These are phyloP conservation scores for Phytophthora chlamydospora DNA, from an alignment of 352 stramenopile genomes.

Conservation along the genomic window DNA sequence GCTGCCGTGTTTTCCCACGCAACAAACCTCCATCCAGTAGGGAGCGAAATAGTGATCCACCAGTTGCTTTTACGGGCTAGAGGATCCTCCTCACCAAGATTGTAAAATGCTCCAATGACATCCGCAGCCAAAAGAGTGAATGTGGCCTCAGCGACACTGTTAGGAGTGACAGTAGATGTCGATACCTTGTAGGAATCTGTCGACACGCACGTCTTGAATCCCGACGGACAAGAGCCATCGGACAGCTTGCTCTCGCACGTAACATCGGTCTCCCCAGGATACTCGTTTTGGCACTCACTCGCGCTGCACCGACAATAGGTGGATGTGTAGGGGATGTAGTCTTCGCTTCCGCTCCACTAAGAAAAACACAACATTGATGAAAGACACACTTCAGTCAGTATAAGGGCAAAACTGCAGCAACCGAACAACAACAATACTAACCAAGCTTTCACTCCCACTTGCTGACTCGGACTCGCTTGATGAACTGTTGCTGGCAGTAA, in stretches of 20 bases:
- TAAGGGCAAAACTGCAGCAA: not conserved
- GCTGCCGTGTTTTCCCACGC: conserved; percentile 63
- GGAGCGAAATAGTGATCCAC: conserved; percentile 78
- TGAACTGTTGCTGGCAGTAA: conserved; percentile 31
- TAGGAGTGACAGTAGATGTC: conserved; percentile 58
- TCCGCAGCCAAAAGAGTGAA: conserved; percentile 80
- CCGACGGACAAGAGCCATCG: conserved; percentile 57
- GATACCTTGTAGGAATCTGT: conserved; percentile 79
- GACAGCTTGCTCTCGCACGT: conserved; percentile 55
- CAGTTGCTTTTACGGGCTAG: conserved; percentile 55
- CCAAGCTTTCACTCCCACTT: conserved; percentile 22
- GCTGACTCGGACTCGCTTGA: conserved; percentile 26
- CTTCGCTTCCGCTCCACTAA: conserved; percentile 21
- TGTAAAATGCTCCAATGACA: conserved; percentile 75
- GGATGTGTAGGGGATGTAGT: conserved; percentile 54
- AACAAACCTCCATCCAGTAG: conserved; percentile 72
- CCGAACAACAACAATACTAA: conserved; percentile 11
- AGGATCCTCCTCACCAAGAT: conserved; percentile 62
- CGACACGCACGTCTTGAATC: conserved; percentile 73
- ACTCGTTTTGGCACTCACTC: conserved; percentile 76
- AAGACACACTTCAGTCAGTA: conserved; percentile 2
- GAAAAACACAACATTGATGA: not conserved
- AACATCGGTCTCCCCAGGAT: conserved; percentile 46
- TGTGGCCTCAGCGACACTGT: conserved; percentile 64
- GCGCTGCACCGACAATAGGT: conserved; percentile 72